A percentile compares a stretch with the other conserved stretches of the same genome.
Evolutionary conservation across 805 yeast species (phyloP).

Genomic region (Barnettozyma siamensis): DNA sequence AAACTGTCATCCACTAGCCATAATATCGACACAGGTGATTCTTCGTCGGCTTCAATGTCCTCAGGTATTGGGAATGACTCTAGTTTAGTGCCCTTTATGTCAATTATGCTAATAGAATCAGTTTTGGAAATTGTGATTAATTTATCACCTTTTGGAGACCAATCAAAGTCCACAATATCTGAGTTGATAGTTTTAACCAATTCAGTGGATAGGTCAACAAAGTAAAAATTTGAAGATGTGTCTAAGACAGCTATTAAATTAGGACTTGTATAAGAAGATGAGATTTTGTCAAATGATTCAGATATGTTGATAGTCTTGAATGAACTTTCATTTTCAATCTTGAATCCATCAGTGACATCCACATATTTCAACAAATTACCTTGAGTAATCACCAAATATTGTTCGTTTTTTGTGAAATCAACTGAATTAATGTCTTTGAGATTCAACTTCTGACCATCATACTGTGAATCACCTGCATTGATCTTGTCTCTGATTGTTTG

Average conservation of each 20-base stretch:
- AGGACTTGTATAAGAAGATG: slow-evolving; percentile 21
- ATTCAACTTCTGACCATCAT: slow-evolving; percentile 6
- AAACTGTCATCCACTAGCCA: slow-evolving; percentile 14
- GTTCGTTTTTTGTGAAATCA: slow-evolving; percentile 28
- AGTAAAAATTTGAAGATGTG: slow-evolving; percentile 10
- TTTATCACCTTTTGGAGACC: slow-evolving; percentile 20
- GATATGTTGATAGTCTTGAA: slow-evolving; percentile 14
- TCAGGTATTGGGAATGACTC: slow-evolving; percentile 12
- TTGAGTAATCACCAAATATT: slow-evolving; percentile 26
- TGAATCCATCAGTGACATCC: background rate
- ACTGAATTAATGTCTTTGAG: slow-evolving; percentile 26
- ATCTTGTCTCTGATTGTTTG: slow-evolving; percentile 28
- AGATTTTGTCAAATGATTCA: slow-evolving; percentile 15
- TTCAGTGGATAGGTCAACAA: slow-evolving; percentile 9
- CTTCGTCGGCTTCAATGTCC: slow-evolving; percentile 13
- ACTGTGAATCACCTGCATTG: slow-evolving; percentile 13
- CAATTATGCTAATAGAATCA: slow-evolving; percentile 14
- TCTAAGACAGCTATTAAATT: slow-evolving; percentile 16
- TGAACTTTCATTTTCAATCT: background rate
- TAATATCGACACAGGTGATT: slow-evolving; percentile 15
- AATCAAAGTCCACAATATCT: slow-evolving; percentile 22
- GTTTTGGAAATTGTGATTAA: slow-evolving; percentile 13
- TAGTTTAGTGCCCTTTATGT: slow-evolving; percentile 9
- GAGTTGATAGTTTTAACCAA: slow-evolving; percentile 3
- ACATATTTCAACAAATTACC: background rate